Evolutionary conservation across 345 rosid species (phyloP).

Genomic region (Arabidopsis thaliana): TAIR10.1 NC_003070.9:7552001-7552500

Average conservation of each 20-base stretch:
- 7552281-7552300: constrained; percentile 12
- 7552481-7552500: background rate
- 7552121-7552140: background rate
- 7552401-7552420: constrained; percentile 15
- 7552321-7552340: background rate
- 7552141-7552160: constrained; percentile 31
- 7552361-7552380: background rate
- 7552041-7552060: constrained; percentile 13
- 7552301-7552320: background rate
- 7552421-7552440: background rate
- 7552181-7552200: constrained; percentile 11
- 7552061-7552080: constrained; percentile 25
- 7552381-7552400: background rate
- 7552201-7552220: constrained; percentile 29
- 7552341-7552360: background rate
- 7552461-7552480: background rate
- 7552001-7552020: constrained; percentile 25
- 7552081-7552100: background rate
- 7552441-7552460: background rate
- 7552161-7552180: constrained; percentile 16
- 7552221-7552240: background rate
- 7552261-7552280: background rate
- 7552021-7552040: background rate
- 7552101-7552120: constrained; percentile 3
- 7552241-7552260: background rate